Evolutionary conservation across 2,329 filamentous ascomycete genomes (phyloP).

Genomic region (Exophiala sp.): DNA sequence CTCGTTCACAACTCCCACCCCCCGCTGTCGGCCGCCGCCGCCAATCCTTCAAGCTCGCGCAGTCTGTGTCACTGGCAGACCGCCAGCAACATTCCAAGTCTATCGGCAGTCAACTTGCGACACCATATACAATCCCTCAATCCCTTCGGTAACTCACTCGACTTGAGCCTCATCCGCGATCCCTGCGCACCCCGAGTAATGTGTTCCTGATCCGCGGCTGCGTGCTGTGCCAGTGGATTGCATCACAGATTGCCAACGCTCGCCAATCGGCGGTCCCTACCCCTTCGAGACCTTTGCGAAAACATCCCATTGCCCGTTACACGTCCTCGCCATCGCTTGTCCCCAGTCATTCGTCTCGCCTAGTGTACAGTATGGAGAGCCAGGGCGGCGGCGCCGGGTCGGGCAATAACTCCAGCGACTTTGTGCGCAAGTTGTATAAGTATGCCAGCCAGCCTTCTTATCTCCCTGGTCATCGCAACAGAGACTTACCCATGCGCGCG

Average conservation of each 20-base stretch:
- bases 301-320: neutral
- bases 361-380: constrained; percentile 17
- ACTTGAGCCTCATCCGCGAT: neutral
- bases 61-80: neutral
- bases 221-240: constrained; percentile 18
- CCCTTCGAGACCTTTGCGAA: neutral
- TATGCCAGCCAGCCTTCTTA: too few relatives aligned
- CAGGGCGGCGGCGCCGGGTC: constrained; percentile 34
- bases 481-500: constrained; percentile 8
- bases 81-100: constrained; percentile 2
- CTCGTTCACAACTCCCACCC: neutral
- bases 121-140: neutral
- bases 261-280: neutral
- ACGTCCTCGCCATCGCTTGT: neutral
- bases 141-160: neutral
- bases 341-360: neutral
- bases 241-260: constrained; percentile 11
- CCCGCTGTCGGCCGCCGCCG: neutral
- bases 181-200: constrained; percentile 11
- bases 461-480: too few relatives aligned
- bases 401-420: constrained; percentile 86
- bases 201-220: constrained; percentile 11
- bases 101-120: neutral
- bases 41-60: neutral
- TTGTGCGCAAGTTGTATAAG: constrained; percentile 98